Evolutionary conservation across 306 rosid species (phyloP).

Genomic region (Trifolium fragiferum): DNA sequence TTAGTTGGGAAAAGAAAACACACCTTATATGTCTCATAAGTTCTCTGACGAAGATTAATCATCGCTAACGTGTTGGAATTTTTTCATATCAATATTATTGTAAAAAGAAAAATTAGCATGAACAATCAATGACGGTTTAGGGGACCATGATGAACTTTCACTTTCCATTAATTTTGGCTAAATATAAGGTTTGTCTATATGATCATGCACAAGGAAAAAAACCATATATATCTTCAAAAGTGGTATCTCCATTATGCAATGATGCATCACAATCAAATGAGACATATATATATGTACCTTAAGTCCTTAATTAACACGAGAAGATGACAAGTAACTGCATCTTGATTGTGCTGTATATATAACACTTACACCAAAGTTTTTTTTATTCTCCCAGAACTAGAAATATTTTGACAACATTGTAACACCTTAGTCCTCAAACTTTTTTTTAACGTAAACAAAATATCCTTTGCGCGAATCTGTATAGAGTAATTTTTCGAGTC

Average conservation of each 20-base stretch:
- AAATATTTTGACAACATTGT: background rate
- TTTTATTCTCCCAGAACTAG: background rate
- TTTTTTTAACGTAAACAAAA: too few species aligned
- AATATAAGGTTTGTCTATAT: background rate
- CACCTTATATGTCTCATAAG: too few species aligned
- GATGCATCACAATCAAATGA: slow-evolving; percentile 18
- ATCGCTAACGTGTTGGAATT: too few species aligned
- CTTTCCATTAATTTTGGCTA: background rate
- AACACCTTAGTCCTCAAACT: background rate
- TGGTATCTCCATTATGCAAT: background rate
- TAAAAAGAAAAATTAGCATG: background rate
- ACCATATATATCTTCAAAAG: background rate
- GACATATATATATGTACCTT: background rate
- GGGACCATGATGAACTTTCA: slow-evolving; percentile 6
- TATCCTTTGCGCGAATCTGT: too few species aligned
- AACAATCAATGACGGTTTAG: background rate
- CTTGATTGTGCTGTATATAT: background rate
- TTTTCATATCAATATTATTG: too few species aligned
- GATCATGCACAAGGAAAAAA: background rate
- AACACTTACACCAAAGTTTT: background rate
- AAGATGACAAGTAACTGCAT: slow-evolving; percentile 13
- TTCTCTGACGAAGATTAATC: too few species aligned
- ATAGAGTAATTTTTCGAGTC: too few species aligned
- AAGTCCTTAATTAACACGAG: background rate
- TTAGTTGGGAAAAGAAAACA: too few species aligned